These are phyloP conservation scores for Aspergillus diversus DNA, from an alignment of 495 filamentous ascomycete genomes.

Conservation along the genomic window DNA sequence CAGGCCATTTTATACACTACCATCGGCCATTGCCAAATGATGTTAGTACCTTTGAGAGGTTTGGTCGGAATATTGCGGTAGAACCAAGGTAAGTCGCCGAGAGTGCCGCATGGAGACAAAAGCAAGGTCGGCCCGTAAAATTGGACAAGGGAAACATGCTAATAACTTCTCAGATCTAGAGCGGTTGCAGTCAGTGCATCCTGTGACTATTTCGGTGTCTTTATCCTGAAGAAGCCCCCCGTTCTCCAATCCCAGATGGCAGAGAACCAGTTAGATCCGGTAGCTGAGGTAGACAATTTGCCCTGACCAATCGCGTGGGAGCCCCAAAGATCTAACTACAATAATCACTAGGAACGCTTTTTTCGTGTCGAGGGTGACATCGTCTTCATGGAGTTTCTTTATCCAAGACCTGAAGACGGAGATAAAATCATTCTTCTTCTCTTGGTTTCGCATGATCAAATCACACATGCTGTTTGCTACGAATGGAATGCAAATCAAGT, in stretches of 20 bases:
- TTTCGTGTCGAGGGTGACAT: constrained; percentile 72
- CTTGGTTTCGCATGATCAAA: constrained; percentile 62
- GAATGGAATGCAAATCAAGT: constrained; percentile 67
- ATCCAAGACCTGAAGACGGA: constrained; percentile 63
- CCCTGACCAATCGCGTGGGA: neutral
- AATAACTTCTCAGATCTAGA: constrained; percentile 53
- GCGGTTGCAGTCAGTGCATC: constrained; percentile 67
- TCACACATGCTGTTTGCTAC: constrained; percentile 68
- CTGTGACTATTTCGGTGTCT: constrained; percentile 62
- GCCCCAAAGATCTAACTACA: neutral
- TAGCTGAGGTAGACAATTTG: constrained; percentile 35
- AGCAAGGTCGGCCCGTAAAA: constrained; percentile 55
- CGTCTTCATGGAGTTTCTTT: constrained; percentile 84
- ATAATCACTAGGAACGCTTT: constrained; percentile 49
- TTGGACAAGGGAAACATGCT: neutral
- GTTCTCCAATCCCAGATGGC: constrained; percentile 42
- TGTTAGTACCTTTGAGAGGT: constrained; percentile 56
- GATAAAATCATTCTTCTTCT: constrained; percentile 74
- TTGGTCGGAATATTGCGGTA: constrained; percentile 79
- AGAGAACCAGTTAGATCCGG: constrained; percentile 37
- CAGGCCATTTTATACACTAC: constrained; percentile 62
- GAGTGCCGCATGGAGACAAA: constrained; percentile 66
- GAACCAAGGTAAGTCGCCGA: constrained; percentile 65
- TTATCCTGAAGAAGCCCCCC: constrained; percentile 35
- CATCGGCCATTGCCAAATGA: constrained; percentile 60